phyloP scores from a whole-genome alignment of 352 stramenopile species.

The Pythium grandisporangium region DNA sequence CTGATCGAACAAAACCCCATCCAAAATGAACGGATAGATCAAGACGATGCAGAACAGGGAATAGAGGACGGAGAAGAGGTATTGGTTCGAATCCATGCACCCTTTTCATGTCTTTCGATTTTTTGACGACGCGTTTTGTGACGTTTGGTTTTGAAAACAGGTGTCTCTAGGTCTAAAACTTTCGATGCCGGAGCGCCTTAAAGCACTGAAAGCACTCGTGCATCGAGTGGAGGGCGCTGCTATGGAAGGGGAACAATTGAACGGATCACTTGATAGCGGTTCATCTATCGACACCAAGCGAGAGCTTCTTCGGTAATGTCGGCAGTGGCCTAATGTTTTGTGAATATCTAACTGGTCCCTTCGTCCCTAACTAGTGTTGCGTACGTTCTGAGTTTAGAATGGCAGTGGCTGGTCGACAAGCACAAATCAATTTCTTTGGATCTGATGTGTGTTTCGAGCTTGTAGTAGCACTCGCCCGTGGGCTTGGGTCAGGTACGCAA shows the following conservation, averaged over 20 bases:
- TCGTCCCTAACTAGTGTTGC: no score
- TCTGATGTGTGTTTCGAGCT: conserved; percentile 75
- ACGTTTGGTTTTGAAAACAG: no score
- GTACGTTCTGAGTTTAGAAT: no score
- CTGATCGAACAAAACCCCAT: no score
- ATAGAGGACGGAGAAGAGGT: no score
- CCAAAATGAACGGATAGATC: no score
- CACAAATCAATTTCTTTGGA: conserved; percentile 69
- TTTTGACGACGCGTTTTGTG: no score
- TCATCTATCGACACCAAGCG: conserved; percentile 55
- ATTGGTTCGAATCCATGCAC: no score
- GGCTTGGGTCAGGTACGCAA: conserved; percentile 45
- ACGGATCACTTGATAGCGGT: conserved; percentile 7
- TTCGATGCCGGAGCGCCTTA: conserved; percentile 39
- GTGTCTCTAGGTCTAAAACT: conserved; percentile 22
- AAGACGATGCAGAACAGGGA: no score
- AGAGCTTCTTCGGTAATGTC: conserved; percentile 47
- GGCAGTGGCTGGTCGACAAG: conserved; percentile 50
- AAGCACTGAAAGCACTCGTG: conserved; percentile 43
- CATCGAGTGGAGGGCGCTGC: conserved; percentile 51
- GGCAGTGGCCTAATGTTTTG: no score
- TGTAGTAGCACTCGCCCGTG: conserved; percentile 44
- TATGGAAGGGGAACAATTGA: conserved; percentile 42
- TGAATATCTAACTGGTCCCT: no score
- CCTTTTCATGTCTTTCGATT: no score